Evolutionary conservation across 139 green algal genomes (phyloP).

Genomic region (Yamagishiella unicocca): DNA sequence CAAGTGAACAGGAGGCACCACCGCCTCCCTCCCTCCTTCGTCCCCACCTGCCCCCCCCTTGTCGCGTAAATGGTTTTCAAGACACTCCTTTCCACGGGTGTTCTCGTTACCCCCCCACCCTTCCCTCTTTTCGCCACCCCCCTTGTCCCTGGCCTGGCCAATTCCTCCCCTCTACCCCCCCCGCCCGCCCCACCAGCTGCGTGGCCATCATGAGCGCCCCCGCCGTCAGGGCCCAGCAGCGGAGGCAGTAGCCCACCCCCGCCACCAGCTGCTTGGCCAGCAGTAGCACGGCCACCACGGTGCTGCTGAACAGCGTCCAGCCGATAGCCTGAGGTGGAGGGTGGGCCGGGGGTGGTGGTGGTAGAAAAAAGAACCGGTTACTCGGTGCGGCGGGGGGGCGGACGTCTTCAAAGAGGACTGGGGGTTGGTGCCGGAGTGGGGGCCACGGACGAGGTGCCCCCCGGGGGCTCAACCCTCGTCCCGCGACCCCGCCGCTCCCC

Average conservation of each 20-base stretch:
- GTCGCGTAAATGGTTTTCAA: too few relatives aligned
- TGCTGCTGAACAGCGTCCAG: constrained; percentile 82
- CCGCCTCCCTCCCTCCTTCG: too few relatives aligned
- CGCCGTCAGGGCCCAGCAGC: constrained; percentile 71
- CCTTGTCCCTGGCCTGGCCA: too few relatives aligned
- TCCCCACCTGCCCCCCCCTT: too few relatives aligned
- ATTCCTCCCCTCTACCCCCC: too few relatives aligned
- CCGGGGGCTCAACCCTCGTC: too few relatives aligned
- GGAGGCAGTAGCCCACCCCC: constrained; percentile 72
- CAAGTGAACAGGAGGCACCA: too few relatives aligned
- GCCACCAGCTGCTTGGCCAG: constrained; percentile 68
- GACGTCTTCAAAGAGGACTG: background rate
- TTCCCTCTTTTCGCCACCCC: too few relatives aligned
- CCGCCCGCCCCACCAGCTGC: constrained; percentile 62
- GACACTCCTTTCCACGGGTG: too few relatives aligned
- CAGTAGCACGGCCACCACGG: constrained; percentile 67
- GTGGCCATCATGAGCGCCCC: constrained; percentile 72
- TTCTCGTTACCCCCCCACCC: too few relatives aligned
- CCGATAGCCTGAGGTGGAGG: constrained; percentile 65
- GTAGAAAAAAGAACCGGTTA: background rate
- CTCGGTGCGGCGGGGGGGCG: background rate
- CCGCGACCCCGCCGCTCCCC: too few relatives aligned
- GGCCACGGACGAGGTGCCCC: too few relatives aligned
- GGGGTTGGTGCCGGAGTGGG: background rate
- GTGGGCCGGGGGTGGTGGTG: background rate